Conservation (phyloP, 176 grass and related monocot species). For the Cenchrus americanus region DNA sequence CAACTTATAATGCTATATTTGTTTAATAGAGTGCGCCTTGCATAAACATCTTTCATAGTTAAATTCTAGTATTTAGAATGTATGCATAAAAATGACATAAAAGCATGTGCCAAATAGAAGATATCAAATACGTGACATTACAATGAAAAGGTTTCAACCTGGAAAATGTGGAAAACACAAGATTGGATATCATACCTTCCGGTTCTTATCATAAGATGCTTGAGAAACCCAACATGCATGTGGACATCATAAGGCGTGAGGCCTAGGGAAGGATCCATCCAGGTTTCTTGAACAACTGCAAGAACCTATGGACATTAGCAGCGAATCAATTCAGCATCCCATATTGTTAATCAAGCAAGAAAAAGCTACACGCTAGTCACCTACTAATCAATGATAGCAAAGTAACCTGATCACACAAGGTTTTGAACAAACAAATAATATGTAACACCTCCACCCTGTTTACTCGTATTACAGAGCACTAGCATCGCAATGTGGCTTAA, state of each 20-base stretch:
- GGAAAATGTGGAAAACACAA: conserved; percentile 13
- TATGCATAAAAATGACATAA: conserved; percentile 9
- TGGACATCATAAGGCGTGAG: conserved; percentile 76
- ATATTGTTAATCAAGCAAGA: conserved; percentile 35
- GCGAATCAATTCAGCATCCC: conserved; percentile 48
- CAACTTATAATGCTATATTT: conserved; percentile 12
- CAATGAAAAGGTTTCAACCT: background rate
- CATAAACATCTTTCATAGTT: background rate
- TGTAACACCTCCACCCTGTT: background rate
- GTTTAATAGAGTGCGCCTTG: conserved; percentile 18
- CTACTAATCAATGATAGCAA: background rate
- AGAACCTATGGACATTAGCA: conserved; percentile 94
- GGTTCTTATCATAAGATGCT: conserved; percentile 92
- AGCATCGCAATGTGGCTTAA: background rate
- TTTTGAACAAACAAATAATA: background rate
- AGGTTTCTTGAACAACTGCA: conserved; percentile 92
- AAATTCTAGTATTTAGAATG: conserved; percentile 2
- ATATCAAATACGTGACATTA: background rate
- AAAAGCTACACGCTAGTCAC: conserved; percentile 7
- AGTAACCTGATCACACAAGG: background rate
- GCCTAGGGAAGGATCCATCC: conserved; percentile 70
- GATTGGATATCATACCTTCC: conserved; percentile 66
- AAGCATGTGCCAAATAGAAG: background rate
- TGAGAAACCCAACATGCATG: conserved; percentile 80
- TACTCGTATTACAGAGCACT: background rate